These are phyloP conservation scores for Ceratocystis lukuohia DNA, from an alignment of 2,329 filamentous ascomycete genomes.

Conservation along the genomic window DNA sequence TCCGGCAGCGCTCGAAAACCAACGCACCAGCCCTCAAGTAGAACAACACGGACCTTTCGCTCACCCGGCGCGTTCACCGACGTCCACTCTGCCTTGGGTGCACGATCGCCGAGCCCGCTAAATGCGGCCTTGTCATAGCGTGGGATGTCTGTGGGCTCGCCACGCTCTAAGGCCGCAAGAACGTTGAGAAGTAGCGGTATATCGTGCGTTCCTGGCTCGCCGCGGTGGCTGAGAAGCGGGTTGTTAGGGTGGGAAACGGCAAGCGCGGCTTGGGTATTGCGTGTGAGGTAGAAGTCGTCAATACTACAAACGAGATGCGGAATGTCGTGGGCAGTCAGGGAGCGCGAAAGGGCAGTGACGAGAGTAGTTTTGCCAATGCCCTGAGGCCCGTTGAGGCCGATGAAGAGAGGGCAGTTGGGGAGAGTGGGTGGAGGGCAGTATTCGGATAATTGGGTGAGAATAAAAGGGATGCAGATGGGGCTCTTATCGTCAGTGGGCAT, in stretches of 20 bases:
- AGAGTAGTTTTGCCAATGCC: conserved; percentile 87
- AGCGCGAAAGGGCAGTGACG: conserved; percentile 51
- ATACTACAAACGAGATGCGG: conserved; percentile 60
- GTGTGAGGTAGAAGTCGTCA: conserved; percentile 78
- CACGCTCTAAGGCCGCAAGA: conserved; percentile 45
- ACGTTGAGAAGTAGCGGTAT: conserved; percentile 36
- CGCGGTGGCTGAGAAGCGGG: conserved; percentile 63
- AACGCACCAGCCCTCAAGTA: conserved; percentile 86
- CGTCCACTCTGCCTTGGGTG: conserved; percentile 48
- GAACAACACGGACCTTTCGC: conserved; percentile 46
- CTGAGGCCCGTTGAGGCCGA: conserved; percentile 84
- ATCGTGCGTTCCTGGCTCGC: conserved; percentile 76
- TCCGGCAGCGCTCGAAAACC: conserved; percentile 57
- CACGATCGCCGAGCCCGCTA: conserved; percentile 62
- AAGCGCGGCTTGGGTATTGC: conserved; percentile 52
- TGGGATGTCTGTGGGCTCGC: conserved; percentile 47
- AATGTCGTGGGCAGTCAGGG: conserved; percentile 42
- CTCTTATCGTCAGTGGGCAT: conserved; percentile 63
- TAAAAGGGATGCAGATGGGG: conserved; percentile 63
- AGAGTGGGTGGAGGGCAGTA: conserved; percentile 15
- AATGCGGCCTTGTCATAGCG: conserved; percentile 75
- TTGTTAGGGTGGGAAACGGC: conserved; percentile 55
- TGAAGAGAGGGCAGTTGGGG: conserved; percentile 54
- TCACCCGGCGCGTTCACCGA: conserved; percentile 39
- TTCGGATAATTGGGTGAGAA: conserved; percentile 41